A percentile compares a stretch with the other conserved stretches of the same genome.
These are phyloP conservation scores for Rosa hybrid DNA, from an alignment of 331 rosid species.

Conservation along the genomic window DNA sequence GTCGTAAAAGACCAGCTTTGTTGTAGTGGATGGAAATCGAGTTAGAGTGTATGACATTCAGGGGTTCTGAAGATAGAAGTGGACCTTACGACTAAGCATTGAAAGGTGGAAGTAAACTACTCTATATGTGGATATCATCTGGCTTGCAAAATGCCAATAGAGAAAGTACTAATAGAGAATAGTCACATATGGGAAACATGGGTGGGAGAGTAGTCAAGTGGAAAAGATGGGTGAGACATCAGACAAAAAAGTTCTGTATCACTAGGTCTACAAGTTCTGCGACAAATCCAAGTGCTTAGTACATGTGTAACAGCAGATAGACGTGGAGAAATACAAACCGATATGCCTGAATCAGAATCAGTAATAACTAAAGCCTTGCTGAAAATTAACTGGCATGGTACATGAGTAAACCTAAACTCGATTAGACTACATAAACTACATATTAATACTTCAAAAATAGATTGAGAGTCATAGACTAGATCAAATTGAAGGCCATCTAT, in stretches of 20 bases:
- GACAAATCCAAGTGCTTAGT: neutral
- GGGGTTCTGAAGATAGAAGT: neutral
- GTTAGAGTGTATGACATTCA: neutral
- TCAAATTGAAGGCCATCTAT: neutral
- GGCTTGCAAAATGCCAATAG: neutral
- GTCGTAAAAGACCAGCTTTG: too few species aligned
- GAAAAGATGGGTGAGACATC: slow-evolving; percentile 71
- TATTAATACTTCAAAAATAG: neutral
- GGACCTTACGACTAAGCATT: neutral
- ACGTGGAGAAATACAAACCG: neutral
- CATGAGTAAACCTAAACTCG: neutral
- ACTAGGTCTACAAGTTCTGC: slow-evolving; percentile 35
- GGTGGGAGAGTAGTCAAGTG: slow-evolving; percentile 59
- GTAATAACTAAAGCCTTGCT: neutral
- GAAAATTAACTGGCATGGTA: neutral
- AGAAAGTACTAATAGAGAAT: neutral
- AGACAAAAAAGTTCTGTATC: slow-evolving; percentile 68
- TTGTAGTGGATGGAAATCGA: neutral
- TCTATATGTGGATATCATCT: slow-evolving; percentile 28
- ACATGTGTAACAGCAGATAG: neutral
- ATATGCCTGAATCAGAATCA: neutral
- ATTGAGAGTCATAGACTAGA: neutral
- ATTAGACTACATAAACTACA: neutral
- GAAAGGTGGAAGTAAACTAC: neutral
- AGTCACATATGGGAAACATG: slow-evolving; percentile 16